Evolutionary conservation across 1,284 basidiomycete genomes (phyloP).

Genomic region (Cutaneotrichosporon arboriforme): DNA sequence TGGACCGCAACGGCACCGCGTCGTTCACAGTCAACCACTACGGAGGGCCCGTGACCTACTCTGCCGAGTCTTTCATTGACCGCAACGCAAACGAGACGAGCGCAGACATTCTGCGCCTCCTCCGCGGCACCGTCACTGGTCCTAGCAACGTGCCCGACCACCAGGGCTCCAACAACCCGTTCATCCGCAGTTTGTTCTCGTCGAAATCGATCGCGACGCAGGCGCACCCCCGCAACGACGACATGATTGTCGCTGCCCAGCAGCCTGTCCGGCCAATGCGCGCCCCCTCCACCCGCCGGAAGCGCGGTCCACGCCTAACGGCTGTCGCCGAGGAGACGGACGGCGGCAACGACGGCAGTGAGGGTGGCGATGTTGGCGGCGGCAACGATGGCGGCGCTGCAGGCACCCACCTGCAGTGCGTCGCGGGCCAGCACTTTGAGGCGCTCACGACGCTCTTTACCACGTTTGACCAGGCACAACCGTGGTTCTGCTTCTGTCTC

Average conservation of each 20-base stretch:
- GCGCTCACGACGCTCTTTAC: slow-evolving; percentile 81
- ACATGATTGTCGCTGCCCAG: slow-evolving; percentile 88
- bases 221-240: slow-evolving; percentile 82
- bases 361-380: slow-evolving; percentile 39
- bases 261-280: slow-evolving; percentile 90
- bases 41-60: slow-evolving; percentile 85
- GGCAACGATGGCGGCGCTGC: slow-evolving; percentile 58
- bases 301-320: slow-evolving; percentile 54
- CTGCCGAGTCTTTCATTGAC: slow-evolving; percentile 80
- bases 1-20: slow-evolving; percentile 71
- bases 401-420: slow-evolving; percentile 59
- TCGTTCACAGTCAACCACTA: slow-evolving; percentile 92
- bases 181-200: slow-evolving; percentile 84
- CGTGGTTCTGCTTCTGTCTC: slow-evolving; percentile 88
- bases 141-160: slow-evolving; percentile 49
- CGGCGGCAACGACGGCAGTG: slow-evolving; percentile 56
- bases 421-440: slow-evolving; percentile 79
- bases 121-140: slow-evolving; percentile 57
- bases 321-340: slow-evolving; percentile 59
- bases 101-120: slow-evolving; percentile 84
- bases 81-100: slow-evolving; percentile 84
- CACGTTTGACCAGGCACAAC: slow-evolving; percentile 81
- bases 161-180: slow-evolving; percentile 76
- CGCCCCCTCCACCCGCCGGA: slow-evolving; percentile 77
- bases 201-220: slow-evolving; percentile 82